phyloP scores from a whole-genome alignment of 2,329 filamentous ascomycete genomes.

The Paradendryphiella salina region DNA sequence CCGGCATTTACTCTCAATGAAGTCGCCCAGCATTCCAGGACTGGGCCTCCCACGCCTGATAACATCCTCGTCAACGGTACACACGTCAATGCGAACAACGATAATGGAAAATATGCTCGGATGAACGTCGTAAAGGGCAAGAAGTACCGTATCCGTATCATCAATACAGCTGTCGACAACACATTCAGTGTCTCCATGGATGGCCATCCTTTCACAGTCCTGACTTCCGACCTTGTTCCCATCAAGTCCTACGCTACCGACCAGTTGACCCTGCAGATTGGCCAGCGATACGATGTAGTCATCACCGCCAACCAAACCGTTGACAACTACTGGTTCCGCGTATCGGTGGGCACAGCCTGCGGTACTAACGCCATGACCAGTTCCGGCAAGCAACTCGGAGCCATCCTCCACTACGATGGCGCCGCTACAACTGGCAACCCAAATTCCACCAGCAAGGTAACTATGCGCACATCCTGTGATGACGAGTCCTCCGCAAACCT shows the following conservation, averaged over 20 bases:
- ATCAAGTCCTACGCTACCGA: slow-evolving; percentile 46
- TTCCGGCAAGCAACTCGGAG: slow-evolving; percentile 43
- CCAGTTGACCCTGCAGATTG: slow-evolving; percentile 38
- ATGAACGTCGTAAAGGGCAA: slow-evolving; percentile 52
- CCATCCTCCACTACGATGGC: slow-evolving; percentile 47
- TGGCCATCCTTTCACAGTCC: slow-evolving; percentile 49
- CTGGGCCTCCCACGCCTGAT: slow-evolving; percentile 50
- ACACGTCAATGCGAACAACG: slow-evolving; percentile 50
- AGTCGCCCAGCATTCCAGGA: slow-evolving; percentile 37
- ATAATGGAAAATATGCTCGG: slow-evolving; percentile 42
- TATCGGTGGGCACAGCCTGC: slow-evolving; percentile 42
- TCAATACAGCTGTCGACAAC: slow-evolving; percentile 55
- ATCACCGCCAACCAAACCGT: slow-evolving; percentile 51
- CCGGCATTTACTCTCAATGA: slow-evolving; percentile 39
- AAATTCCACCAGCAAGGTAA: slow-evolving; percentile 36
- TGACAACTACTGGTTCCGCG: slow-evolving; percentile 54
- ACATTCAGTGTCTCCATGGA: slow-evolving; percentile 45
- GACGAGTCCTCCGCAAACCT: slow-evolving; percentile 45
- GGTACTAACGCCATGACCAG: slow-evolving; percentile 32
- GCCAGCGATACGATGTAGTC: slow-evolving; percentile 54
- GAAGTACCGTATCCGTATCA: slow-evolving; percentile 61
- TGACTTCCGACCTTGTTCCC: slow-evolving; percentile 51
- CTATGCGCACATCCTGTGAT: slow-evolving; percentile 42
- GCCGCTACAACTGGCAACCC: slow-evolving; percentile 41
- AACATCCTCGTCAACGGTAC: slow-evolving; percentile 59